phyloP scores from a whole-genome alignment of 805 yeast species.

The Barnettozyma vustinii region DNA sequence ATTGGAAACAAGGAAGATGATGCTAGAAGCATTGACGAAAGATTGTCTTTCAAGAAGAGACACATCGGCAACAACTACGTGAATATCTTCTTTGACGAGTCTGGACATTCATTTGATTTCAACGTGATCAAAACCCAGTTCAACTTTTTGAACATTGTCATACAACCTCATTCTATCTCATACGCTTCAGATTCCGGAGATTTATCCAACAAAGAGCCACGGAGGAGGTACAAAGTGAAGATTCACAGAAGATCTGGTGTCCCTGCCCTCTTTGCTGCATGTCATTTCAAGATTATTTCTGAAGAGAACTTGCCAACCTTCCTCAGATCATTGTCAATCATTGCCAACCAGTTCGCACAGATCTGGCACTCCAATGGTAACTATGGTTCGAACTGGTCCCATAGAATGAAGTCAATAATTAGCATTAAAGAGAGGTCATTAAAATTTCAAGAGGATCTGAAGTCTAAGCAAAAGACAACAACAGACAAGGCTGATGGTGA shows the following conservation, averaged over 20 bases:
- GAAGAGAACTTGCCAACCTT: slow-evolving; percentile 54
- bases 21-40: slow-evolving; percentile 32
- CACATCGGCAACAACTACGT: slow-evolving; percentile 87
- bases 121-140: slow-evolving; percentile 72
- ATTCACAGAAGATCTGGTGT: slow-evolving; percentile 61
- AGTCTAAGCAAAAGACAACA: slow-evolving; percentile 6
- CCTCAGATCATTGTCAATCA: slow-evolving; percentile 59
- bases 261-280: slow-evolving; percentile 71
- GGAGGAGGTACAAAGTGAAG: slow-evolving; percentile 53
- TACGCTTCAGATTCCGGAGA: slow-evolving; percentile 10
- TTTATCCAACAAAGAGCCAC: slow-evolving; percentile 25
- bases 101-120: slow-evolving; percentile 61
- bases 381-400: slow-evolving; percentile 61
- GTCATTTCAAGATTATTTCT: slow-evolving; percentile 67
- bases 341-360: slow-evolving; percentile 66
- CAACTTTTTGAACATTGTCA: slow-evolving; percentile 75
- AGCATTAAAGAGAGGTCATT: slow-evolving; percentile 29
- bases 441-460: slow-evolving; percentile 12
- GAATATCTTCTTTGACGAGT: slow-evolving; percentile 76
- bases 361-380: slow-evolving; percentile 64
- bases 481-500: slow-evolving; percentile 5
- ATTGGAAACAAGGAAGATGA: slow-evolving; percentile 32
- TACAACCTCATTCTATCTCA: slow-evolving; percentile 51
- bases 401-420: slow-evolving; percentile 52
- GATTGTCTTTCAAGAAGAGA: slow-evolving; percentile 57